Conservation (phyloP, 257 asterid genomes). For the Agastache rugosa region DNA sequence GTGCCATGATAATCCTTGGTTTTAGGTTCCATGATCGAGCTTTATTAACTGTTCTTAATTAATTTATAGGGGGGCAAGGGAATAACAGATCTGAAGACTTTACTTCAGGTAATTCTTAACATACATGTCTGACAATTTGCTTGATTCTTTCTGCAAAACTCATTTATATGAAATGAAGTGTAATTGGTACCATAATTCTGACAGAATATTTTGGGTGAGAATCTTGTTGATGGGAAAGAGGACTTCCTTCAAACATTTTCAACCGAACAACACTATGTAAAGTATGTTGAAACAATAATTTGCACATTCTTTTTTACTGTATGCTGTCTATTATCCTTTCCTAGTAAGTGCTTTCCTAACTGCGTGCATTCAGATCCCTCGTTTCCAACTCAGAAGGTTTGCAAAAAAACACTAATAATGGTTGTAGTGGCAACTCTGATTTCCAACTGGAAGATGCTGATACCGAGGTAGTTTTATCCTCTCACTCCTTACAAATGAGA, state of each 20-base stretch:
- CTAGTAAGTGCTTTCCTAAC: conserved; percentile 11
- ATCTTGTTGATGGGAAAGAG: conserved; percentile 77
- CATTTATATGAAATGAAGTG: conserved; percentile 23
- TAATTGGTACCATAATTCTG: conserved; percentile 29
- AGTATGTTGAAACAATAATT: conserved; percentile 53
- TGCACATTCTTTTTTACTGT: conserved; percentile 2
- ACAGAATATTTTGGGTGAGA: conserved; percentile 89
- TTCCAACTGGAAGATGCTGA: conserved; percentile 39
- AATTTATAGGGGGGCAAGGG: conserved; percentile 84
- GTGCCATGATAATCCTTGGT: conserved; percentile 30
- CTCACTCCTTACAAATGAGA: conserved; percentile 13
- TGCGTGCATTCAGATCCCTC: conserved; percentile 59
- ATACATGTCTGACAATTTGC: not conserved
- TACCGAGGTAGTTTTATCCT: conserved; percentile 59
- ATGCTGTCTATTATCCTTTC: conserved; percentile 27
- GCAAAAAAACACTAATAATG: conserved; percentile 48
- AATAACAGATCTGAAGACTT: conserved; percentile 78
- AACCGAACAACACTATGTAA: conserved; percentile 61
- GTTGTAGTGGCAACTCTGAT: conserved; percentile 45
- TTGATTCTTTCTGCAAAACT: conserved; percentile 31
- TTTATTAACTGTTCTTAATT: conserved; percentile 36
- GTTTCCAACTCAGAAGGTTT: conserved; percentile 62
- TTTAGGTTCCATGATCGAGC: conserved; percentile 26
- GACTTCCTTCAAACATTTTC: conserved; percentile 84
- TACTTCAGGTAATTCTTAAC: conserved; percentile 66